phyloP scores from a whole-genome alignment of 2,329 filamentous ascomycete species.

The Sordariomycetes sp. region DNA sequence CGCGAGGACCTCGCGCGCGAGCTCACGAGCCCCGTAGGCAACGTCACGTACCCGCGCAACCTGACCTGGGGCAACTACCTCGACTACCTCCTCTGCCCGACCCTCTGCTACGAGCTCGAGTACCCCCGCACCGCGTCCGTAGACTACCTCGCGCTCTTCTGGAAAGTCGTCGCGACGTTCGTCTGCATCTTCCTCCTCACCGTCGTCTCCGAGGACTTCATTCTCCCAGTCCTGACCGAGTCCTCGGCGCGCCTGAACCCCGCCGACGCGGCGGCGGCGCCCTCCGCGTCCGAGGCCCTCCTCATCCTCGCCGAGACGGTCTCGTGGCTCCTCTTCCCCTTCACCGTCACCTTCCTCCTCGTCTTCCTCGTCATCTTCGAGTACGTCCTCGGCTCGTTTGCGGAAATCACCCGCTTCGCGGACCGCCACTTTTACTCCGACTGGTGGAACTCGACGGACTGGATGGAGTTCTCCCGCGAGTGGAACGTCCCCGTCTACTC shows the following conservation, averaged over 20 bases:
- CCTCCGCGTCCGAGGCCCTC: constrained; percentile 46
- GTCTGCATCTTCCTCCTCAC: constrained; percentile 94
- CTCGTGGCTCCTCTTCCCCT: constrained; percentile 84
- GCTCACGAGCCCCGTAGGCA: constrained; percentile 79
- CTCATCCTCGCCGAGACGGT: constrained; percentile 83
- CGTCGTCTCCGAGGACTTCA: constrained; percentile 86
- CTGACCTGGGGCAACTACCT: constrained; percentile 69
- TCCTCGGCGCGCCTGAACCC: constrained; percentile 41
- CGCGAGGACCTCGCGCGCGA: constrained; percentile 83
- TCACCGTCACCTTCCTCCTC: constrained; percentile 89
- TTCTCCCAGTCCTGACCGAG: constrained; percentile 74
- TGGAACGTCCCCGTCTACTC: constrained; percentile 98
- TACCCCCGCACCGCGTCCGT: constrained; percentile 71
- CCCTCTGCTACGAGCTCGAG: constrained; percentile 93
- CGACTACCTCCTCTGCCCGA: constrained; percentile 86
- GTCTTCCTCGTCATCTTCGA: constrained; percentile 98
- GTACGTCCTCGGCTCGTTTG: constrained; percentile 87
- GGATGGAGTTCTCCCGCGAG: constrained; percentile 90
- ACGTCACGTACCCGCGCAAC: constrained; percentile 81
- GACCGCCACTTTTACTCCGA: constrained; percentile 86
- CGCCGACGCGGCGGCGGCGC: constrained; percentile 15
- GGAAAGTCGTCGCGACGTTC: constrained; percentile 81
- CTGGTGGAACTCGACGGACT: constrained; percentile 70
- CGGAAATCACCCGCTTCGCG: constrained; percentile 85
- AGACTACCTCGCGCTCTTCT: constrained; percentile 68